These are phyloP conservation scores for Backusella liffmaniae DNA, from an alignment of 192 early-diverging fungal species.

Conservation along the genomic window DNA sequence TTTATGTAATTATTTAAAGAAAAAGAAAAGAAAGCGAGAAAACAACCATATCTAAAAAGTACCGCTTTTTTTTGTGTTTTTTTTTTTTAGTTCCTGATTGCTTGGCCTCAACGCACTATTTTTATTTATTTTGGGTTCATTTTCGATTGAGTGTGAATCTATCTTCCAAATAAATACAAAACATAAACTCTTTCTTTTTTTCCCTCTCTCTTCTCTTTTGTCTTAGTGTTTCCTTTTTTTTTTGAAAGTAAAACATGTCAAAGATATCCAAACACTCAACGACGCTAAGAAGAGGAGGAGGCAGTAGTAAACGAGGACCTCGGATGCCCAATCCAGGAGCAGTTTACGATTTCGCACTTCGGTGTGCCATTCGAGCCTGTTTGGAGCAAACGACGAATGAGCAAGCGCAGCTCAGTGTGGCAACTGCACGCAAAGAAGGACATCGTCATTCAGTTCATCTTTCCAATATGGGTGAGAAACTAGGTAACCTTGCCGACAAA, in stretches of 20 bases:
- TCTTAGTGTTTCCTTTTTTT: background rate
- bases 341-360: constrained; percentile 39
- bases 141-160: background rate
- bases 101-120: background rate
- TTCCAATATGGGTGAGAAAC: constrained; percentile 16
- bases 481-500: constrained; percentile 29
- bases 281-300: constrained; percentile 19
- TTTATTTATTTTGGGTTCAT: background rate
- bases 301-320: background rate
- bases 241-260: background rate
- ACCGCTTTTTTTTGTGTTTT: background rate
- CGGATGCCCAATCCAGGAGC: constrained; percentile 12
- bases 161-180: background rate
- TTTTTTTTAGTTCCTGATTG: background rate
- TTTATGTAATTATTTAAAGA: background rate
- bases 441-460: constrained; percentile 21
- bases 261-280: background rate
- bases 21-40: background rate
- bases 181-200: background rate
- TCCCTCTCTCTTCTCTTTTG: background rate
- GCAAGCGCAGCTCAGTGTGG: background rate
- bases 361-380: constrained; percentile 40
- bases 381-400: constrained; percentile 22
- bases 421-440: background rate
- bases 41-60: no score